Conservation (phyloP, 257 asterid species). For the Solanum neorickii region DNA sequence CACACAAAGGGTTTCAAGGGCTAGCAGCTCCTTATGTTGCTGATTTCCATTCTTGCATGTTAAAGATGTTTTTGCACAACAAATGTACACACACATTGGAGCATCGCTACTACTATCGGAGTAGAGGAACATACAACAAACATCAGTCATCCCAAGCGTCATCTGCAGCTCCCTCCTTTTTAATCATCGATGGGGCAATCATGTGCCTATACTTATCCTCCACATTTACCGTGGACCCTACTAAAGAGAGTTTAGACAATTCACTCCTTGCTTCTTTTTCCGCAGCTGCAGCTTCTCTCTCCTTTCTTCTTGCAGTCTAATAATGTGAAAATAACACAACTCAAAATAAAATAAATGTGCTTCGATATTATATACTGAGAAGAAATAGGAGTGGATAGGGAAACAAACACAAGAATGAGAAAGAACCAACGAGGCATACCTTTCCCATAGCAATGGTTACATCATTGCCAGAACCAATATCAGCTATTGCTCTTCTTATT, state of each 20-base stretch:
- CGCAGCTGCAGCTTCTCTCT: constrained; percentile 71
- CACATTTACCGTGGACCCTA: constrained; percentile 39
- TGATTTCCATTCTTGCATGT: not conserved
- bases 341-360: not conserved
- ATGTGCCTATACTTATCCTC: constrained; percentile 74
- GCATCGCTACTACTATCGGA: not conserved
- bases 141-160: constrained; percentile 77
- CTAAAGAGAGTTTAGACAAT: constrained; percentile 34
- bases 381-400: not conserved
- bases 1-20: not conserved
- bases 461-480: constrained; percentile 63
- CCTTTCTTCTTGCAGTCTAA: constrained; percentile 74
- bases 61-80: not conserved
- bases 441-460: constrained; percentile 70
- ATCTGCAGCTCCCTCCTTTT: constrained; percentile 68
- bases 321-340: not conserved
- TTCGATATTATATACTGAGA: not conserved
- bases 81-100: not conserved
- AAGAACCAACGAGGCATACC: constrained; percentile 29
- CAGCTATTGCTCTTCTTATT: constrained; percentile 76
- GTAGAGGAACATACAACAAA: not conserved
- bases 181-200: constrained; percentile 39
- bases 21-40: not conserved
- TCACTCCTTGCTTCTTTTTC: constrained; percentile 42
- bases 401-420: not conserved